Conservation (phyloP, 192 early-diverging fungal genomes). For the Spinellus fusiger region DNA sequence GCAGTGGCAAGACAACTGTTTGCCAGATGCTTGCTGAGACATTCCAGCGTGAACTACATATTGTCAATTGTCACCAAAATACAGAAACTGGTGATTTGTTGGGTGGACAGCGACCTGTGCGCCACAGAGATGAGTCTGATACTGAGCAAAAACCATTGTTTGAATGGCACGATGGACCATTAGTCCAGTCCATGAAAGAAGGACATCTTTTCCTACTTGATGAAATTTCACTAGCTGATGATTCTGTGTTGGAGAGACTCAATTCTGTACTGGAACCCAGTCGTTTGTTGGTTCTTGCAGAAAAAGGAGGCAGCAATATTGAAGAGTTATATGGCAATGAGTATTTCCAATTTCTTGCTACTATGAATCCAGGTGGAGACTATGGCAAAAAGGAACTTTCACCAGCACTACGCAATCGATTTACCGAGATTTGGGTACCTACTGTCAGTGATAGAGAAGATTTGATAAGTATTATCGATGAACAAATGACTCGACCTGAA, state of each 20-base stretch:
- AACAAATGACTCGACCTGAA: constrained; percentile 37
- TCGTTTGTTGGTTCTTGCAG: constrained; percentile 80
- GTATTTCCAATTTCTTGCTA: constrained; percentile 90
- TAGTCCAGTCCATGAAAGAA: constrained; percentile 82
- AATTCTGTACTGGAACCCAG: constrained; percentile 92
- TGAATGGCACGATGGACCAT: constrained; percentile 95
- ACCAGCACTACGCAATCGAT: constrained; percentile 95
- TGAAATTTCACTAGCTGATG: constrained; percentile 97
- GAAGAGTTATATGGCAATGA: constrained; percentile 60
- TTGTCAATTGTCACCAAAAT: constrained; percentile 96
- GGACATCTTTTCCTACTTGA: constrained; percentile 92
- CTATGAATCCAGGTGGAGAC: constrained; percentile 99
- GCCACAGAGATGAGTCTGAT: constrained; percentile 58
- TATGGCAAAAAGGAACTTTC: constrained; percentile 98
- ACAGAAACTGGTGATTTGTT: constrained; percentile 92
- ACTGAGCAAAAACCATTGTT: constrained; percentile 56
- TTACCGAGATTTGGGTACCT: constrained; percentile 97
- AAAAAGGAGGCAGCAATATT: constrained; percentile 74
- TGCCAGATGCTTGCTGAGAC: constrained; percentile 86
- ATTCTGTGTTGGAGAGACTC: constrained; percentile 94
- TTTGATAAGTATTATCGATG: constrained; percentile 55
- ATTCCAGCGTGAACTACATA: constrained; percentile 56
- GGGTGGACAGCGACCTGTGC: constrained; percentile 88
- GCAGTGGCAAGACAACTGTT: constrained; percentile 97
- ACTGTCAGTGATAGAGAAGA: constrained; percentile 76